These are phyloP conservation scores for Sutorius eximius DNA, from an alignment of 1,284 basidiomycete genomes.

Conservation along the genomic window DNA sequence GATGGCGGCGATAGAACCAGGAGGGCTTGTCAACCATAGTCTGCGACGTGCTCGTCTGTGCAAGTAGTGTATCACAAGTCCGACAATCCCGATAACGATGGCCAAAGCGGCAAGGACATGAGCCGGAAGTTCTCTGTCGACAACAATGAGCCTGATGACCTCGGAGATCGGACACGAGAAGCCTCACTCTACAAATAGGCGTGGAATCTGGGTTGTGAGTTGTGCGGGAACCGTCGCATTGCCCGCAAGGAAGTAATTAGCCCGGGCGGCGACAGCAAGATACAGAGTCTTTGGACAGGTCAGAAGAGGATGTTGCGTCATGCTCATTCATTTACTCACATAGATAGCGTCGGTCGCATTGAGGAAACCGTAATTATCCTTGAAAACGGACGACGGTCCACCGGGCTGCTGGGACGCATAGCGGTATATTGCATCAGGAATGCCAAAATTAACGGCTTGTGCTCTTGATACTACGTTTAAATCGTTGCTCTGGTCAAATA, in stretches of 20 bases:
- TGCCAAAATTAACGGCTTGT: slow-evolving; percentile 42
- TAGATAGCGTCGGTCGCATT: slow-evolving; percentile 51
- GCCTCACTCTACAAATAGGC: slow-evolving; percentile 59
- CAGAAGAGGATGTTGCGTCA: background rate
- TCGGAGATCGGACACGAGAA: background rate
- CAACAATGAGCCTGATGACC: slow-evolving; percentile 9
- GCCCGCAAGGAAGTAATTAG: slow-evolving; percentile 51
- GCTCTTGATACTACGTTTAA: slow-evolving; percentile 51
- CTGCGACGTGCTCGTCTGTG: slow-evolving; percentile 47
- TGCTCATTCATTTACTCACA: slow-evolving; percentile 37
- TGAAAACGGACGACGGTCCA: slow-evolving; percentile 46
- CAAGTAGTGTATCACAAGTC: slow-evolving; percentile 46
- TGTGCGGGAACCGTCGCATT: slow-evolving; percentile 39
- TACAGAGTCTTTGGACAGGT: slow-evolving; percentile 47
- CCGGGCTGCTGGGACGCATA: slow-evolving; percentile 41
- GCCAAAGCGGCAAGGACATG: slow-evolving; percentile 50
- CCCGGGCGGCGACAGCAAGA: slow-evolving; percentile 53
- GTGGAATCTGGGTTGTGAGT: slow-evolving; percentile 42
- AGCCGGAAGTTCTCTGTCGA: slow-evolving; percentile 47
- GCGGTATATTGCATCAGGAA: slow-evolving; percentile 58
- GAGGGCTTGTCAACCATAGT: slow-evolving; percentile 53
- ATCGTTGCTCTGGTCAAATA: slow-evolving; percentile 43
- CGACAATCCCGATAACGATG: slow-evolving; percentile 46
- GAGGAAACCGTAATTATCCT: slow-evolving; percentile 49
- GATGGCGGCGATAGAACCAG: slow-evolving; percentile 59